These are phyloP conservation scores for Plasmodium falciparum DNA, from an alignment of 169 alveolate genomes.

Conservation along the genomic window DNA sequence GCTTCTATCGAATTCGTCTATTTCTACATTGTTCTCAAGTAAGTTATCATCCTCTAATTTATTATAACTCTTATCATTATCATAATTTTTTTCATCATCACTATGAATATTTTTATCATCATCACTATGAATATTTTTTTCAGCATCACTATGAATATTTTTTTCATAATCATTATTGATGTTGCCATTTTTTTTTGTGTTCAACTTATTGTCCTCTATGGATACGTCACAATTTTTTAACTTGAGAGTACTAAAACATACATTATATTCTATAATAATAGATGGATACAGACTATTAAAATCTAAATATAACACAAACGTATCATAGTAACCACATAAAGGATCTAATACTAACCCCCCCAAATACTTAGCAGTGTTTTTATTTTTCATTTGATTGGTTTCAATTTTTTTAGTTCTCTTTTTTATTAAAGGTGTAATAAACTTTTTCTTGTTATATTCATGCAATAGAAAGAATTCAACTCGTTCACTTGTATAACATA, in stretches of 20 bases:
- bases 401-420: conserved; percentile 36
- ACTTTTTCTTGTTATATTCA: conserved; percentile 90
- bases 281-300: conserved; percentile 99
- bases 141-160: conserved; percentile 78
- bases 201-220: conserved; percentile 21
- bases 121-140: conserved; percentile 38
- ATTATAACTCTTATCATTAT: conserved; percentile 35
- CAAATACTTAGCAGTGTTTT: conserved; percentile 83
- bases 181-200: conserved; percentile 20
- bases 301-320: conserved; percentile 96
- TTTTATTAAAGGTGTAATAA: conserved; percentile 85
- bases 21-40: conserved; percentile 65
- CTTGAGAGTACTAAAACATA: conserved; percentile 96
- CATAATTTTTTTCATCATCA: conserved; percentile 74
- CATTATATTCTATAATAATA: conserved; percentile 98
- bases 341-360: conserved; percentile 99
- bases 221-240: conserved; percentile 34
- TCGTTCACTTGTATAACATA: conserved; percentile 92
- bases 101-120: conserved; percentile 7
- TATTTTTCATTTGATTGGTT: conserved; percentile 32
- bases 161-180: neutral
- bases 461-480: conserved; percentile 93
- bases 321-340: conserved; percentile 96
- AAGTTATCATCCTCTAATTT: conserved; percentile 76
- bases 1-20: conserved; percentile 67